Base-by-base conservation (phyloP, 139 green algal genomes). In the Edaphochlamys debaryana region DNA sequence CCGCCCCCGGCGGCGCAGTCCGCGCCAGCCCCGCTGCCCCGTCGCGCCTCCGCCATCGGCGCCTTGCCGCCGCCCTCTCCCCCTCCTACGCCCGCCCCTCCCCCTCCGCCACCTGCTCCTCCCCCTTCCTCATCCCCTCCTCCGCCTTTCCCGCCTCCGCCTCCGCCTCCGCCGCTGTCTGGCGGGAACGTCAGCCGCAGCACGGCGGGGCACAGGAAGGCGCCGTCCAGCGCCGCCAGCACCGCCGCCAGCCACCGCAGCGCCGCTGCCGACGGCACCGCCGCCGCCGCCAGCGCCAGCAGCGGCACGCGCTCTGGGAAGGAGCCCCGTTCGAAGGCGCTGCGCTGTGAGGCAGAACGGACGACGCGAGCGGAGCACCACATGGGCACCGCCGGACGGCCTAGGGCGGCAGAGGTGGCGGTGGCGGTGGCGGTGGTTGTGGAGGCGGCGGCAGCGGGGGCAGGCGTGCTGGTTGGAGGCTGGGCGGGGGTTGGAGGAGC, bases 241-340 rank as follows among this genome's bases (percentile, higher is more conserved):
- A 80, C 74, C 1, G 2, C 0, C 38, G 42, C 13, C 74, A 80
- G 58, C 74, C 58, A 70, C 23, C 17, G 40, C 29, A 80, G 38
- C 5, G 45, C 74, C 20, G 17, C 13, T 3, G 23, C 56, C 11
- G 9, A 54, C 27, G 23, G 37, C 17, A 80, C 23, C 3, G 17
- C 36, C 5, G 52, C 50, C 1, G 71, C 71, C 20, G 36, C 34
- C 11, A 80, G 27, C 29, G 74, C 56, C 38, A 80, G 58, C 74
- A 80, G 40, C 38, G 74, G 74, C 56, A 80, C 74, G 20, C 74
- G 74, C 30, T 71, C 74, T 17, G 74, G 74, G n/a, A 80, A 69
- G 40, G 58, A 60, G 38, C 11, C 15, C 0, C 17, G 13, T 30
- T 80, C 74, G 45, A 80, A 80, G 22, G 23, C 20, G 11, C 36